A percentile compares a stretch with the other conserved stretches of the same genome.
Conservation (phyloP, 768 basidiomycete genomes). For the Suillus americanus region DNA sequence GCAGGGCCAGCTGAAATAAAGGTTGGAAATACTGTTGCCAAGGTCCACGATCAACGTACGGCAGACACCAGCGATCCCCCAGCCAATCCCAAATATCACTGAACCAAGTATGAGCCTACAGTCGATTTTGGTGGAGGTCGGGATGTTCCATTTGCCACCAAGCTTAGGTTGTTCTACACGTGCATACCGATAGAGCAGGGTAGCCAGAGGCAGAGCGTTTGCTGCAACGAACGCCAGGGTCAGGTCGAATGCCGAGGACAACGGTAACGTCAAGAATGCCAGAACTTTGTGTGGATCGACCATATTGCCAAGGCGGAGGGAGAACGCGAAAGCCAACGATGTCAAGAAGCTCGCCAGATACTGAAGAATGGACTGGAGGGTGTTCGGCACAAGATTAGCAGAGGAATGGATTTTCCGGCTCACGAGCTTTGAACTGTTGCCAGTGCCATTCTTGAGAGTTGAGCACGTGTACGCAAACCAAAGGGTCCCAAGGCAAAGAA, state of each 20-base stretch:
- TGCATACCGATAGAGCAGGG: constrained; percentile 43
- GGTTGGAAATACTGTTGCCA: constrained; percentile 1
- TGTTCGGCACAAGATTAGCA: constrained; percentile 1
- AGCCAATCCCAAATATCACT: constrained; percentile 59
- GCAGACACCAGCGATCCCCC: constrained; percentile 61
- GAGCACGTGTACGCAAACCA: not conserved
- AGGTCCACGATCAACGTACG: constrained; percentile 40
- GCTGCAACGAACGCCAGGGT: constrained; percentile 54
- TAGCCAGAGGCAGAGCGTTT: constrained; percentile 48
- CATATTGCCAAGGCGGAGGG: constrained; percentile 54
- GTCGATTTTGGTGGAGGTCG: constrained; percentile 42
- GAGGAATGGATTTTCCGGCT: not conserved
- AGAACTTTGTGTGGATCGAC: constrained; percentile 49
- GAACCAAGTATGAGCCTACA: constrained; percentile 47
- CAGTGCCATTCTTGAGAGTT: not conserved
- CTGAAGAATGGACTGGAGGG: constrained; percentile 29
- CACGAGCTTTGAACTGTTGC: not conserved
- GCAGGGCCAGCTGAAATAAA: constrained; percentile 52
- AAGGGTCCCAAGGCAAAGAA: constrained; percentile 5
- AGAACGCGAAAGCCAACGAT: constrained; percentile 51
- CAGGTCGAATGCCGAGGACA: constrained; percentile 51
- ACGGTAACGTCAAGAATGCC: constrained; percentile 52
- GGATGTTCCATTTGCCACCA: constrained; percentile 45
- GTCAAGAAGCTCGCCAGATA: constrained; percentile 42
- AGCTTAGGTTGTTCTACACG: constrained; percentile 37